phyloP scores from a whole-genome alignment of 257 asterid species.

The Primulina eburnea region DNA sequence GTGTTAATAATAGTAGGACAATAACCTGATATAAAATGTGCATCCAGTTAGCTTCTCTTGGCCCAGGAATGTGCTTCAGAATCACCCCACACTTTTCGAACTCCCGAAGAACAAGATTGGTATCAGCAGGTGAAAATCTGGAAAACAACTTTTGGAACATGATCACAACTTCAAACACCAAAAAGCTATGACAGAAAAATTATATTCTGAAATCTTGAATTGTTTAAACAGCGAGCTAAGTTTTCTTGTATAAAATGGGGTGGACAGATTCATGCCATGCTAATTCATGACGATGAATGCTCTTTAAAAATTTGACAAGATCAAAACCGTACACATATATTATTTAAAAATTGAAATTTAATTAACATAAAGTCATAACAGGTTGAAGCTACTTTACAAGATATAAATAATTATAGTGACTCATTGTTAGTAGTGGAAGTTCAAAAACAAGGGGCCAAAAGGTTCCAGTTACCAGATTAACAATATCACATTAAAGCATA shows the following conservation, averaged over 20 bases:
- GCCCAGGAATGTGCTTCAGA: conserved; percentile 91
- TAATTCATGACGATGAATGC: not conserved
- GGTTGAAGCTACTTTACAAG: not conserved
- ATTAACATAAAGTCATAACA: not conserved
- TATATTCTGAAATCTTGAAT: not conserved
- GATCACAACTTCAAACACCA: conserved; percentile 15
- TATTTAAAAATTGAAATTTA: not conserved
- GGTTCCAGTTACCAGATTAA: not conserved
- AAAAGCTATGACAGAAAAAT: not conserved
- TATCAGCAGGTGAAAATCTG: conserved; percentile 91
- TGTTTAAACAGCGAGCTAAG: not conserved
- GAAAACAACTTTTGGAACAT: conserved; percentile 18
- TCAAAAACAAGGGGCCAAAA: no score
- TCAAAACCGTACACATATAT: not conserved
- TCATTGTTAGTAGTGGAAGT: no score
- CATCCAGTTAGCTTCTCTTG: conserved; percentile 98
- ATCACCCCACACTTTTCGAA: conserved; percentile 90
- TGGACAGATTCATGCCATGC: not conserved
- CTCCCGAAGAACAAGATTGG: conserved; percentile 83
- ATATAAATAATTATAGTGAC: no score
- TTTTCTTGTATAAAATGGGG: not conserved
- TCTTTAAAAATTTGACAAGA: not conserved
- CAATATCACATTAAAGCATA: not conserved
- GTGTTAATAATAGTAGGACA: conserved; percentile 20
- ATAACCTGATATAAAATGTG: conserved; percentile 88